Evolutionary conservation across 441 rosid species (phyloP).

Genomic region (Populus hybrid): DNA sequence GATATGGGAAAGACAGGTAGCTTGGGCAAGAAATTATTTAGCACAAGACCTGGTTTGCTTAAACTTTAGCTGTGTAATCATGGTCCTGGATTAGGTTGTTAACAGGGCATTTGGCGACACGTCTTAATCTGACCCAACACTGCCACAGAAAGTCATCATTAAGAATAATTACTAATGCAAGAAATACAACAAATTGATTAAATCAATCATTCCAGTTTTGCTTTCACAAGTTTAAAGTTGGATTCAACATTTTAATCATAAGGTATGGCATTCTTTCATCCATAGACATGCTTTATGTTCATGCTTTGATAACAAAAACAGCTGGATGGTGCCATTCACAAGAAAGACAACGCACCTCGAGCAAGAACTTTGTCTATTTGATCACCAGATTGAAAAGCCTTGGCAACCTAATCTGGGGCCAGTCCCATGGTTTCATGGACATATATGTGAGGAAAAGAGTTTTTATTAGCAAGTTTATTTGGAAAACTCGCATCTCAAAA

Average conservation of each 20-base stretch:
- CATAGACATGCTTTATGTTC: conserved; percentile 22
- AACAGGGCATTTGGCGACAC: conserved; percentile 27
- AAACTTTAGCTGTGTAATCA: conserved; percentile 22
- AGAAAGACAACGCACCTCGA: conserved; percentile 22
- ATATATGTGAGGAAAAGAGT: no score
- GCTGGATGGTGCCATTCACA: background rate
- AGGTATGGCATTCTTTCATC: conserved; percentile 7
- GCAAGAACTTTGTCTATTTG: conserved; percentile 20
- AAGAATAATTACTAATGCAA: conserved; percentile 9
- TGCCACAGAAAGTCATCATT: conserved; percentile 30
- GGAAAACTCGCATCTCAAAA: background rate
- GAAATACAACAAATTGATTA: conserved; percentile 6
- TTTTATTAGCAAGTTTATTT: no score
- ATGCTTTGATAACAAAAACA: conserved; percentile 5
- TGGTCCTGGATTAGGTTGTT: conserved; percentile 22
- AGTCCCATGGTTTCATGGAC: no score
- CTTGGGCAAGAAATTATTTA: background rate
- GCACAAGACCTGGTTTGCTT: background rate
- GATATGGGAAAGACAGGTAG: background rate
- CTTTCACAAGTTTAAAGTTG: conserved; percentile 23
- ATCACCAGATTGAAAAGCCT: conserved; percentile 20
- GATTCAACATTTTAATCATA: conserved; percentile 28
- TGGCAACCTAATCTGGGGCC: background rate
- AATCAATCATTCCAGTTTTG: conserved; percentile 14
- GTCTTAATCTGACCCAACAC: conserved; percentile 40